A percentile compares a stretch with the other conserved stretches of the same genome.
Evolutionary conservation across 163 green algal genomes (phyloP).

Genomic region (Trebouxia gelatinosa): DNA sequence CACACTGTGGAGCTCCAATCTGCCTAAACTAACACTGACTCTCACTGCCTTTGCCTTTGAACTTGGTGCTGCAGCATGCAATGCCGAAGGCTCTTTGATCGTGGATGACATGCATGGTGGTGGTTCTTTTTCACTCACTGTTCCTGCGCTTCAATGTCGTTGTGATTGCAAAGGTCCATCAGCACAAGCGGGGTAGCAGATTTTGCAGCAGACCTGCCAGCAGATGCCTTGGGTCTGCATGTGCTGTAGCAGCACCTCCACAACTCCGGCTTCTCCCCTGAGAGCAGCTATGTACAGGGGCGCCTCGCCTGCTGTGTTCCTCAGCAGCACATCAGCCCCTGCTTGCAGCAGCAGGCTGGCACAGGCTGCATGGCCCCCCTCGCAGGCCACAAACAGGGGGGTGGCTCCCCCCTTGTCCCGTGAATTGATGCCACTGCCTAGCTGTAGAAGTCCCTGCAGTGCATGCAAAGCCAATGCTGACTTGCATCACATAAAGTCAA

Average conservation of each 20-base stretch:
- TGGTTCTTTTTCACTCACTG: too few species aligned
- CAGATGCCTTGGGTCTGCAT: slow-evolving; percentile 39
- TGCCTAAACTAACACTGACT: too few species aligned
- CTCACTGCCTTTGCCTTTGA: too few species aligned
- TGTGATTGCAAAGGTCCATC: background rate
- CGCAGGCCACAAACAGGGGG: slow-evolving; percentile 68
- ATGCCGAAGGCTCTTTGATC: too few species aligned
- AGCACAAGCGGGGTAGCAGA: background rate
- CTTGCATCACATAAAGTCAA: too few species aligned
- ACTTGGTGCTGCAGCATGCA: too few species aligned
- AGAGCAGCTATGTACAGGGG: slow-evolving; percentile 80
- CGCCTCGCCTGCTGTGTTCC: slow-evolving; percentile 57
- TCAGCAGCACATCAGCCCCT: slow-evolving; percentile 46
- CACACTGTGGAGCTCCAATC: too few species aligned
- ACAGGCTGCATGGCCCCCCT: slow-evolving; percentile 51
- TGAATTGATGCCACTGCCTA: slow-evolving; percentile 54
- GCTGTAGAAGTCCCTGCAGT: slow-evolving; percentile 49
- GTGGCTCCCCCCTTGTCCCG: slow-evolving; percentile 66
- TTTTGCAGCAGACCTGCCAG: slow-evolving; percentile 59
- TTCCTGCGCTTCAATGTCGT: too few species aligned
- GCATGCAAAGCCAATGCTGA: too few species aligned
- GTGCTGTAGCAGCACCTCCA: slow-evolving; percentile 61
- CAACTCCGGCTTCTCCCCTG: slow-evolving; percentile 56
- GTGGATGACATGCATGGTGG: too few species aligned
- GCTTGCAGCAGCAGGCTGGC: slow-evolving; percentile 58